These are phyloP conservation scores for Arctium minus DNA, from an alignment of 129 eudicot genomes.

Conservation along the genomic window DNA sequence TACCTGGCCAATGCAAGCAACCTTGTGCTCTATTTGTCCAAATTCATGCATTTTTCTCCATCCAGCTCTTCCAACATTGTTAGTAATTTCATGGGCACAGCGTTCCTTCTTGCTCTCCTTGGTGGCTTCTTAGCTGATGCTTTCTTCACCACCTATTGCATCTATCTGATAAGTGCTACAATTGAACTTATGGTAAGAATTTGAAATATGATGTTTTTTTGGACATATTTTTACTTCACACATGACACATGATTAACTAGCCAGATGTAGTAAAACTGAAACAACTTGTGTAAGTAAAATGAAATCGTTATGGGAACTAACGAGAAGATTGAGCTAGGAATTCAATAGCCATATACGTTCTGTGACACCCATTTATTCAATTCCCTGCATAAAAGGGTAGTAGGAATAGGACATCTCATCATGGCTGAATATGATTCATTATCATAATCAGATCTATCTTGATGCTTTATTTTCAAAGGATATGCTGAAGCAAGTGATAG, in stretches of 20 bases:
- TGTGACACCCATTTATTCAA: conserved; percentile 3
- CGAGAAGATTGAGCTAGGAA: background rate
- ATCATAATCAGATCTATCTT: background rate
- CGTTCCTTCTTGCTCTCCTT: conserved; percentile 86
- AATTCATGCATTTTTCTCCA: conserved; percentile 79
- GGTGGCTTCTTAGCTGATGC: conserved; percentile 93
- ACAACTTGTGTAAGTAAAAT: background rate
- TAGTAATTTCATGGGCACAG: conserved; percentile 90
- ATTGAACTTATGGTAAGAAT: conserved; percentile 64
- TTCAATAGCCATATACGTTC: conserved; percentile 1
- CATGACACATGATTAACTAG: background rate
- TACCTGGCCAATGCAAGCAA: conserved; percentile 94
- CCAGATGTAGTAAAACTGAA: background rate
- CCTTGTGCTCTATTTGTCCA: conserved; percentile 75
- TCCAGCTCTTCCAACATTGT: conserved; percentile 75
- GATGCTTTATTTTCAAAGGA: background rate
- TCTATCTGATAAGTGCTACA: conserved; percentile 69
- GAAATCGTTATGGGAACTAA: background rate
- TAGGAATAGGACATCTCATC: conserved; percentile 23
- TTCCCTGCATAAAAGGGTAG: conserved; percentile 32
- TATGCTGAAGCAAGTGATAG: conserved; percentile 18
- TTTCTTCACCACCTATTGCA: conserved; percentile 69
- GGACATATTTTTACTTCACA: background rate
- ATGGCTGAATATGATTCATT: conserved; percentile 14
- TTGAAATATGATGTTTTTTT: background rate